Percentiles rank a stretch among this genome's conserved stretches.
Evolutionary conservation across 306 rosid genomes (phyloP).

Genomic region (Dicorynia guianensis): DNA sequence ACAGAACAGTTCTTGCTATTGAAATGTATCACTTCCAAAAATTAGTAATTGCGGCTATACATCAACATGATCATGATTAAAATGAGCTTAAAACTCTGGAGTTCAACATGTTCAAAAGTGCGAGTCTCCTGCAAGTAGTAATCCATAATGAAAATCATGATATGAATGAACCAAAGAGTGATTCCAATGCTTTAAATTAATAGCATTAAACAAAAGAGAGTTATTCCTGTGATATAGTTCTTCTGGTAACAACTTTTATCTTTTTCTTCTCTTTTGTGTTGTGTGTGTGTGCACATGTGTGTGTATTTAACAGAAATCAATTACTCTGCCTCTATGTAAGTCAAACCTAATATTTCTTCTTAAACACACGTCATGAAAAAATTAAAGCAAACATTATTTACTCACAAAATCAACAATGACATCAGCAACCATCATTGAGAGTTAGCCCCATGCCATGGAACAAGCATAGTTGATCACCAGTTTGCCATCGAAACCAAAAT

Average conservation of each 20-base stretch:
- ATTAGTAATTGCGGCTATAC: conserved; percentile 2
- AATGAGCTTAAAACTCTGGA: conserved; percentile 9
- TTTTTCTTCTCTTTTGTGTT: background rate
- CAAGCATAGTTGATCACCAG: conserved; percentile 62
- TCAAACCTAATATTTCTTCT: conserved; percentile 18
- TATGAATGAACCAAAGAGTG: conserved; percentile 11
- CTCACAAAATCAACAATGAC: background rate
- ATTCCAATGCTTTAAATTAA: conserved; percentile 13
- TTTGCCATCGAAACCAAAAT: conserved; percentile 69
- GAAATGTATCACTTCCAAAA: too few relatives aligned
- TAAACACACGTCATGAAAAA: conserved; percentile 1
- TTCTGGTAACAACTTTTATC: conserved; percentile 26
- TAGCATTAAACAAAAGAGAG: background rate
- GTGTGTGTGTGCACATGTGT: background rate
- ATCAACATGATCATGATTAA: background rate
- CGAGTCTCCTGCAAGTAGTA: background rate
- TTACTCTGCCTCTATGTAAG: conserved; percentile 27
- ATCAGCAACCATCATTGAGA: background rate
- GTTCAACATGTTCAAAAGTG: conserved; percentile 25
- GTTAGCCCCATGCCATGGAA: conserved; percentile 73
- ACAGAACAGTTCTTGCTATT: too few relatives aligned
- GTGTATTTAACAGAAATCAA: too few relatives aligned
- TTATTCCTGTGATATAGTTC: background rate
- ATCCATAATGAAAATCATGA: conserved; percentile 18
- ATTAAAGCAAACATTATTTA: background rate